Percentiles rank a stretch among this genome's conserved stretches.
These are phyloP conservation scores for Phytopythium kandeliae DNA, from an alignment of 352 stramenopile species.

Conservation along the genomic window DNA sequence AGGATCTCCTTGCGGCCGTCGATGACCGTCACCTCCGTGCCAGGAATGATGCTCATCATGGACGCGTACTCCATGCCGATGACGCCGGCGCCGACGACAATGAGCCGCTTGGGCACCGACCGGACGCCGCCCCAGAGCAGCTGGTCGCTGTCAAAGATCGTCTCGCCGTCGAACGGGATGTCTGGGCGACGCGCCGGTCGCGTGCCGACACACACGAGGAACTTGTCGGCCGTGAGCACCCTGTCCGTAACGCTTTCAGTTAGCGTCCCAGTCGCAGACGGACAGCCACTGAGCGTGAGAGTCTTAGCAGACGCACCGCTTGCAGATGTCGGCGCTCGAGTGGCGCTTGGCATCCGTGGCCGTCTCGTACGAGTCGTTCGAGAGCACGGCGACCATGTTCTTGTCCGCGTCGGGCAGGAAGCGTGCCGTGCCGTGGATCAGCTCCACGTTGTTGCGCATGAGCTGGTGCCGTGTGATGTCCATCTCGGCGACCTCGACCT, in stretches of 20 bases:
- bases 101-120: slow-evolving; percentile 62
- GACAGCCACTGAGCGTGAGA: too few relatives aligned
- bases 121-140: slow-evolving; percentile 65
- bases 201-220: slow-evolving; percentile 82
- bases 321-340: slow-evolving; percentile 75
- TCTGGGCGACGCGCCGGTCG: slow-evolving; percentile 66
- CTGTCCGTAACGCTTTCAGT: slow-evolving; percentile 45
- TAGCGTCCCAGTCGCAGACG: slow-evolving; percentile 51
- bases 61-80: slow-evolving; percentile 92
- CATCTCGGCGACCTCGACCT: slow-evolving; percentile 78
- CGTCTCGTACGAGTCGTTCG: slow-evolving; percentile 79
- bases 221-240: slow-evolving; percentile 62
- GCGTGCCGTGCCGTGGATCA: slow-evolving; percentile 76
- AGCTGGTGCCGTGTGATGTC: slow-evolving; percentile 84
- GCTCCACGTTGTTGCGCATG: slow-evolving; percentile 70
- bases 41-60: slow-evolving; percentile 87
- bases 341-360: slow-evolving; percentile 71
- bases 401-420: slow-evolving; percentile 62
- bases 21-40: slow-evolving; percentile 83
- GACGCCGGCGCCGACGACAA: slow-evolving; percentile 80
- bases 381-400: slow-evolving; percentile 79
- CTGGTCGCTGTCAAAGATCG: slow-evolving; percentile 82
- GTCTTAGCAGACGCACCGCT: slow-evolving; percentile 33
- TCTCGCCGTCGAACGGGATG: slow-evolving; percentile 80
- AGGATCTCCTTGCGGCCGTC: slow-evolving; percentile 70